Conservation (phyloP, 2,329 filamentous ascomycete genomes). For the Scedosporium minutisporum region DNA sequence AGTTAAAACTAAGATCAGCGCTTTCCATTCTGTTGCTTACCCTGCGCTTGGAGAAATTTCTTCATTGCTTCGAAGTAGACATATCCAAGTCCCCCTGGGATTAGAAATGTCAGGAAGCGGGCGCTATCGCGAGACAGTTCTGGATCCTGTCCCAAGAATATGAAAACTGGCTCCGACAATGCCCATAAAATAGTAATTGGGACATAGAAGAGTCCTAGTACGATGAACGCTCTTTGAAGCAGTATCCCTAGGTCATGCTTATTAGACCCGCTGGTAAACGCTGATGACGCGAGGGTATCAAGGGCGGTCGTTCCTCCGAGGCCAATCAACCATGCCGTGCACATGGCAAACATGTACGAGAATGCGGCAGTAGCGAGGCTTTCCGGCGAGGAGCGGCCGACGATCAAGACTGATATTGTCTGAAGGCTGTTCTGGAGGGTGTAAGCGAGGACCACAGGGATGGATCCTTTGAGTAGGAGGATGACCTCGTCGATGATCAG, state of each 20-base stretch:
- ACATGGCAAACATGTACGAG: conserved; percentile 90
- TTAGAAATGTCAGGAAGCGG: conserved; percentile 61
- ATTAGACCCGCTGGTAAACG: conserved; percentile 72
- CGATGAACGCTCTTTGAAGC: conserved; percentile 65
- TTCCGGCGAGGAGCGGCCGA: conserved; percentile 69
- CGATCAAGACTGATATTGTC: conserved; percentile 71
- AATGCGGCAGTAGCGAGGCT: conserved; percentile 75
- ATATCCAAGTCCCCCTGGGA: conserved; percentile 76
- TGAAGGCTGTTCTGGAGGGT: conserved; percentile 79
- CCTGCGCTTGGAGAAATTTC: conserved; percentile 81
- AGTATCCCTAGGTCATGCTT: conserved; percentile 71
- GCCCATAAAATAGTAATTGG: conserved; percentile 66
- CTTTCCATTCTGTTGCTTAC: conserved; percentile 33
- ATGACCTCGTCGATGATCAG: conserved; percentile 43
- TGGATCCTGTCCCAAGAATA: conserved; percentile 65
- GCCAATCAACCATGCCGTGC: conserved; percentile 77
- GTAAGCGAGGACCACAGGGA: conserved; percentile 77
- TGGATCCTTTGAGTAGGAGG: conserved; percentile 56
- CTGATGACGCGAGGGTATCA: conserved; percentile 74
- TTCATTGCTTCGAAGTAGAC: conserved; percentile 83
- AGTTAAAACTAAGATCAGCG: not conserved
- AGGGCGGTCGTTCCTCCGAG: conserved; percentile 79
- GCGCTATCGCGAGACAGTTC: conserved; percentile 66
- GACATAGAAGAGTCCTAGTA: conserved; percentile 63
- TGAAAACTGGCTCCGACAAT: conserved; percentile 65